A percentile compares a stretch with the other conserved stretches of the same genome.
Evolutionary conservation across 768 basidiomycete genomes (phyloP).

Genomic region (Podaxis sp.): DNA sequence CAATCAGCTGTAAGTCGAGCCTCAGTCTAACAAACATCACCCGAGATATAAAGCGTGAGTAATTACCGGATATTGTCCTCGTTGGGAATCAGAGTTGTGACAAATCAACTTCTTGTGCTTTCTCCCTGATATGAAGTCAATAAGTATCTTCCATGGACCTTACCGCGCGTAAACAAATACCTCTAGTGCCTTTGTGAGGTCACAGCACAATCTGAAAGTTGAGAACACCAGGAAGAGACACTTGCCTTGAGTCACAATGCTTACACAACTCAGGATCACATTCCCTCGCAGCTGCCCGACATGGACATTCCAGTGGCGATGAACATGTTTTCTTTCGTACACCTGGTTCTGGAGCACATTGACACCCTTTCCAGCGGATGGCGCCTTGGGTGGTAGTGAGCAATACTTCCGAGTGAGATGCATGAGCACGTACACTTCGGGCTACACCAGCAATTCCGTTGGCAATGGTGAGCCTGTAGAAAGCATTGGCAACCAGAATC

Average conservation of each 20-base stretch:
- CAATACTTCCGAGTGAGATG: background rate
- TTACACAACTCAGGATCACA: constrained; percentile 69
- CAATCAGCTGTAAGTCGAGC: background rate
- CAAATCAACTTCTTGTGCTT: constrained; percentile 50
- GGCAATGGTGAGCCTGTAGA: constrained; percentile 50
- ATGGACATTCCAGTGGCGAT: constrained; percentile 46
- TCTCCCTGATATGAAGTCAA: constrained; percentile 33
- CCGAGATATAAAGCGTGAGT: background rate
- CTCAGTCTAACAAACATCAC: background rate
- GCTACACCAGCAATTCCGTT: constrained; percentile 52
- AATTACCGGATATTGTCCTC: constrained; percentile 47
- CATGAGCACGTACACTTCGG: constrained; percentile 41
- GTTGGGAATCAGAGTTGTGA: constrained; percentile 38
- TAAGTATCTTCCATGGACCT: background rate
- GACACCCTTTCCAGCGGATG: constrained; percentile 58
- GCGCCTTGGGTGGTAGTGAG: constrained; percentile 36
- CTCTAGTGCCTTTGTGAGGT: constrained; percentile 17
- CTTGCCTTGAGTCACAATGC: constrained; percentile 49
- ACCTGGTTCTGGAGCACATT: constrained; percentile 30
- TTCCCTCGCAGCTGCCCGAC: constrained; percentile 48
- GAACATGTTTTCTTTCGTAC: constrained; percentile 16
- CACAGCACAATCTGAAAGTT: background rate
- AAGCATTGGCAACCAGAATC: constrained; percentile 47
- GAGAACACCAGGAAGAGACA: background rate
- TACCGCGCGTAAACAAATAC: constrained; percentile 14